Percentiles rank a stretch among this genome's conserved stretches.
Evolutionary conservation across 805 yeast genomes (phyloP).

Genomic region (Saturnispora halmiae): DNA sequence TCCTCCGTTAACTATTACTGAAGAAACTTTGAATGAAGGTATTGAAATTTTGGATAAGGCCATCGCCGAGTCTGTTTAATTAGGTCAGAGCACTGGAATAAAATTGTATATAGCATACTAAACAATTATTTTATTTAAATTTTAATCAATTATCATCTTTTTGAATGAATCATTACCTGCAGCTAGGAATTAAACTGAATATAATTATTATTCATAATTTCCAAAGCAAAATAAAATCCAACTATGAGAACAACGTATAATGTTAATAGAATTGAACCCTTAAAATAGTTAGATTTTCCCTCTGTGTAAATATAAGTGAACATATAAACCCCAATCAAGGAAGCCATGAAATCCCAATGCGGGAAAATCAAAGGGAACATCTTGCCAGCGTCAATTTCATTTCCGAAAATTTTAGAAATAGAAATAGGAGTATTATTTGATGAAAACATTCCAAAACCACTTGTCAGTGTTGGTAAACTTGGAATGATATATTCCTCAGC

Average conservation of each 20-base stretch:
- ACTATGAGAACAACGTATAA: constrained; percentile 64
- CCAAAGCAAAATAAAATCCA: constrained; percentile 68
- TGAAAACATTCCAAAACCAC: constrained; percentile 5
- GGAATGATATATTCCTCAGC: neutral
- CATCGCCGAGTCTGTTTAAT: constrained; percentile 25
- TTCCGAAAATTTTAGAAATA: neutral
- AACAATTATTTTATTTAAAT: too few relatives aligned
- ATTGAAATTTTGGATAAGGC: constrained; percentile 57
- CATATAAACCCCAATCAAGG: constrained; percentile 74
- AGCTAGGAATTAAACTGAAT: neutral
- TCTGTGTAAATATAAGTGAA: constrained; percentile 93
- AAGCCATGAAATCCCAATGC: constrained; percentile 87
- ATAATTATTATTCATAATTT: constrained; percentile 24
- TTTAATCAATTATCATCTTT: too few relatives aligned
- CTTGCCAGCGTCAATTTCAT: constrained; percentile 16
- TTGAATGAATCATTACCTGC: too few relatives aligned
- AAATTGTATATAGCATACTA: too few relatives aligned
- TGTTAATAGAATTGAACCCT: constrained; percentile 80
- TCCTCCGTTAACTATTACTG: constrained; percentile 82
- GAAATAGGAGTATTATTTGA: neutral
- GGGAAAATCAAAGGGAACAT: constrained; percentile 86
- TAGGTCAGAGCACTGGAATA: too few relatives aligned
- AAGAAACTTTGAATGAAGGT: constrained; percentile 62
- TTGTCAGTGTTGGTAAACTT: constrained; percentile 11
- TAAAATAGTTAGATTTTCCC: constrained; percentile 93